Percentiles rank a stretch among this genome's conserved stretches.
Evolutionary conservation across 2,329 filamentous ascomycete species (phyloP).

Genomic region (Botrytis pseudocinerea): DNA sequence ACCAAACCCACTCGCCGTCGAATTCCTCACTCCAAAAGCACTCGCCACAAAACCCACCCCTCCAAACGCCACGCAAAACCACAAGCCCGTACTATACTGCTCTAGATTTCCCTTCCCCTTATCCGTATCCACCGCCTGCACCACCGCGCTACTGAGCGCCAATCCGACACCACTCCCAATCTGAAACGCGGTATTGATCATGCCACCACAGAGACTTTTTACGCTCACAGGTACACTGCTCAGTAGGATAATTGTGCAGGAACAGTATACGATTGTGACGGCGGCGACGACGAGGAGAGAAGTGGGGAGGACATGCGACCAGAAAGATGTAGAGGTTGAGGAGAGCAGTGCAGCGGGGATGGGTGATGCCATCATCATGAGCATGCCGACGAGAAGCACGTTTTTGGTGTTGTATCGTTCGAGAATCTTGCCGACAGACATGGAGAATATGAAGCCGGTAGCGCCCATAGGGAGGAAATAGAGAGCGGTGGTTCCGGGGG

Average conservation of each 20-base stretch:
- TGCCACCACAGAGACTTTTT: slow-evolving; percentile 46
- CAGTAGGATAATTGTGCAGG: slow-evolving; percentile 46
- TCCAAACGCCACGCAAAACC: slow-evolving; percentile 46
- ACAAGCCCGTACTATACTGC: slow-evolving; percentile 46
- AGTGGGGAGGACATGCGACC: slow-evolving; percentile 15
- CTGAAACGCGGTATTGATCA: slow-evolving; percentile 48
- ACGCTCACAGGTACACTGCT: slow-evolving; percentile 45
- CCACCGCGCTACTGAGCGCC: slow-evolving; percentile 45
- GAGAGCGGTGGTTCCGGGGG: slow-evolving; percentile 44
- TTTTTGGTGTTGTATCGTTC: slow-evolving; percentile 42
- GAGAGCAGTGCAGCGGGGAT: slow-evolving; percentile 15
- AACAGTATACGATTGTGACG: slow-evolving; percentile 46
- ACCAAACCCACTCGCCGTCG: slow-evolving; percentile 9
- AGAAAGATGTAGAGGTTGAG: not conserved
- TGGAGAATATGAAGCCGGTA: slow-evolving; percentile 44
- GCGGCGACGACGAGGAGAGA: slow-evolving; percentile 43
- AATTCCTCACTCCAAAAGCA: slow-evolving; percentile 34
- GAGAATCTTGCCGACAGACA: slow-evolving; percentile 43
- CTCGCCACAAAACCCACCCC: slow-evolving; percentile 41
- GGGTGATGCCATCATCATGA: slow-evolving; percentile 18
- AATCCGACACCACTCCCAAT: slow-evolving; percentile 46
- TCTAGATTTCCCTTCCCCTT: slow-evolving; percentile 40
- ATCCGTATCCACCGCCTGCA: slow-evolving; percentile 43
- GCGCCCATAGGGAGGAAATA: slow-evolving; percentile 47
- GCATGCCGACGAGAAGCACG: slow-evolving; percentile 17